A percentile compares a stretch with the other conserved stretches of the same genome.
These are phyloP conservation scores for Pseudopediastrum boryanum DNA, from an alignment of 139 green algal genomes.

Conservation along the genomic window DNA sequence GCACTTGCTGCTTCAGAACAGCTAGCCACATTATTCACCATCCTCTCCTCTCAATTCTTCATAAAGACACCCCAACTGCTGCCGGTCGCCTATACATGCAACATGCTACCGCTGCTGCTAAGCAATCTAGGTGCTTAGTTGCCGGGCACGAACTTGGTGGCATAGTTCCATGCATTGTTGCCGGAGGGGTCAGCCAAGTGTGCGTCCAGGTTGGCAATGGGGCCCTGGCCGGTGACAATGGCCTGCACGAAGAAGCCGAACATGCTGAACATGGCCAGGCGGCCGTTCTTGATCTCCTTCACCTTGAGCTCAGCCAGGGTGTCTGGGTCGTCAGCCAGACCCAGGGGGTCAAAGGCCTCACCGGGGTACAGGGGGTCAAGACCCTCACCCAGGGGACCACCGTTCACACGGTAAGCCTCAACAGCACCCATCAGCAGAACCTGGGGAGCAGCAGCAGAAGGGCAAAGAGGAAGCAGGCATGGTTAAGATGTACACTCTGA, in stretches of 20 bases:
- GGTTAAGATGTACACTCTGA: background rate
- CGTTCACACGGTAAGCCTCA: constrained; percentile 81
- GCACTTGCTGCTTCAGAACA: no score
- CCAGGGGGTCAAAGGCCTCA: constrained; percentile 88
- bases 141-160: constrained; percentile 42
- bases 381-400: constrained; percentile 50
- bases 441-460: constrained; percentile 50
- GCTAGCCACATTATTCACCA: no score
- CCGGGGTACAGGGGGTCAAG: constrained; percentile 70
- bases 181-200: constrained; percentile 38
- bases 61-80: no score
- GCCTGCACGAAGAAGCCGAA: constrained; percentile 83
- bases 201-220: constrained; percentile 43
- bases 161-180: constrained; percentile 40
- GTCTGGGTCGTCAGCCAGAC: constrained; percentile 95
- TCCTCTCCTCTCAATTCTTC: no score
- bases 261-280: constrained; percentile 94
- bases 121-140: constrained; percentile 30
- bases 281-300: constrained; percentile 98
- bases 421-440: constrained; percentile 78
- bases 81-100: no score
- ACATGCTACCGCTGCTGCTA: no score
- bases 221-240: constrained; percentile 76
- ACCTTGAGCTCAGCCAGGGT: constrained; percentile 88
- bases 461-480: background rate